Evolutionary conservation across 164 flowering plant genomes (phyloP), one percentile per base, ranked within the genome.

Genomic region (Brasenia schreberi): DNA sequence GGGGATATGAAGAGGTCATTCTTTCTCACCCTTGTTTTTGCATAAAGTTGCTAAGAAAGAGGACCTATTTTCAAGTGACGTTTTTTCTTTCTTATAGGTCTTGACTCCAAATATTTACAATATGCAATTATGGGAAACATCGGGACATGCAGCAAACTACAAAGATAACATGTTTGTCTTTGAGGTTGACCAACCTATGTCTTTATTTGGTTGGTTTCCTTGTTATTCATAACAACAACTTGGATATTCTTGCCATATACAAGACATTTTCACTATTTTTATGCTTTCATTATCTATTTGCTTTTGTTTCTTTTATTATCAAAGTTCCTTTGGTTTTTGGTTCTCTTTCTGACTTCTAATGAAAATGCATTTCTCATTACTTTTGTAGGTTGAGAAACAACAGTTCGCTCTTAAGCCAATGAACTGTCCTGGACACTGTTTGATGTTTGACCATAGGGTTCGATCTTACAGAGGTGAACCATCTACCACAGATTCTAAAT

Each of bases 341-440:
- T 61, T 9, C 10, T 9, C 12, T n/a, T 23, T 10, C 63, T 2
- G 18, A 7, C 18, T 61, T 61, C 63, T 18, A 49, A 9, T 9
- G 56, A 9, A 49, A 49, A 14, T 49, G 14, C 12, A 49, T 9
- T 9, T 49, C 9, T 49, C 33, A 7, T 7, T 39, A 6, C 65
- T 71, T 42, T 7, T 78, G 67, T 83, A 94, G 99, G 74, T 95
- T 72, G 99, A 95, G 66, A 92, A 95, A 65, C 99, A 95, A 74
- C 96, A 91, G 68, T 95, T 89, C 75, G 99, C 96, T 64, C 86
- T 95, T 69, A 95, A 95, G 79, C 99, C 99, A 75, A 95, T 95
- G 99, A 95, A 95, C 81, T 95, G 99, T 69, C 97, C 99, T 18
- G 97, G 97, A 6, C 99, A 95, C 72, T 95, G 99, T 71, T 78